Evolutionary conservation across 345 rosid species (phyloP).

Genomic region (Aethionema arabicum): DNA sequence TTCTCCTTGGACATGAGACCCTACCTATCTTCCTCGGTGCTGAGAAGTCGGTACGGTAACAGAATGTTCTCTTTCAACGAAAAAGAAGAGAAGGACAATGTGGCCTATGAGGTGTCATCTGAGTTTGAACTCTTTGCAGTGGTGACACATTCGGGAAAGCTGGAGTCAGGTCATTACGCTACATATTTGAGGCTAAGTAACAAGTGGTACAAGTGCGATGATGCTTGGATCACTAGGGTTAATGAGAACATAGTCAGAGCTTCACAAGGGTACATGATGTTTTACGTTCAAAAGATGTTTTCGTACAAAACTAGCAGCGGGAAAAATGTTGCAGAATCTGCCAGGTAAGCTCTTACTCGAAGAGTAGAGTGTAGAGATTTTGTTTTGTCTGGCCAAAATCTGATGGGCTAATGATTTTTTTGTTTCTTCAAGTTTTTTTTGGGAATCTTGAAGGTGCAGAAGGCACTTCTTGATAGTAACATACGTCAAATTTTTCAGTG

Average conservation of each 20-base stretch:
- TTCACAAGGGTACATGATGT: conserved; percentile 75
- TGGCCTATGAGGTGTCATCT: conserved; percentile 47
- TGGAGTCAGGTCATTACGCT: conserved; percentile 63
- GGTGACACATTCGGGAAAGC: conserved; percentile 58
- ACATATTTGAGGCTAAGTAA: conserved; percentile 59
- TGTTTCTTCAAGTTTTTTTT: no score
- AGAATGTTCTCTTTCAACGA: conserved; percentile 54
- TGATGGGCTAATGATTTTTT: background rate
- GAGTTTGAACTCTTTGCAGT: conserved; percentile 68
- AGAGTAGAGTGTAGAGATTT: background rate
- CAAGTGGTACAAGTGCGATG: conserved; percentile 72
- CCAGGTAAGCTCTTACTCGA: background rate
- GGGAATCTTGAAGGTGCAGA: background rate
- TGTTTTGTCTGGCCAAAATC: background rate
- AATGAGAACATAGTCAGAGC: conserved; percentile 62
- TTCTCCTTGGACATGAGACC: conserved; percentile 63
- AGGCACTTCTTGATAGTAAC: background rate
- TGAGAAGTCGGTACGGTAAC: conserved; percentile 59
- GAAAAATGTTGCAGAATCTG: conserved; percentile 31
- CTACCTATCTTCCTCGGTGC: conserved; percentile 60
- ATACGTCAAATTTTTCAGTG: no score
- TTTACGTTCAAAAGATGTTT: conserved; percentile 67
- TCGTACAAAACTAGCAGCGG: conserved; percentile 55
- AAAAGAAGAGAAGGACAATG: conserved; percentile 43
- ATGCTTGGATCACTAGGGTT: conserved; percentile 63